These are phyloP conservation scores for Chaetomium sp. DNA, from an alignment of 2,329 filamentous ascomycete species.

Conservation along the genomic window DNA sequence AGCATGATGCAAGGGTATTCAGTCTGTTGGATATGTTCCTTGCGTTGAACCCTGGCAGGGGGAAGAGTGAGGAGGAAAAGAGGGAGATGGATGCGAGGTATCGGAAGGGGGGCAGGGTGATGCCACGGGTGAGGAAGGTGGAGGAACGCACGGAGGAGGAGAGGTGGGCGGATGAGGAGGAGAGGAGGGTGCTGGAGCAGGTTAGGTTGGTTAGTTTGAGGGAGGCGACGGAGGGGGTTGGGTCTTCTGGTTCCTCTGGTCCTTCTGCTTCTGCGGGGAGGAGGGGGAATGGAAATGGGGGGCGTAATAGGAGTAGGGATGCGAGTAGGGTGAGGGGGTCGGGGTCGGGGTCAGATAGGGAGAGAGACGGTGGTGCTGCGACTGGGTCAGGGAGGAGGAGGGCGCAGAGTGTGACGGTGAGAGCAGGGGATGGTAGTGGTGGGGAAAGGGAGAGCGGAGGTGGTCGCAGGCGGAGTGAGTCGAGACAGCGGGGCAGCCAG, in stretches of 20 bases:
- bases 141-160: constrained; percentile 57
- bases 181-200: constrained; percentile 63
- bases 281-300: constrained; percentile 21
- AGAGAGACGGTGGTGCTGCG: constrained; percentile 16
- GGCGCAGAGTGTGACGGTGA: constrained; percentile 27
- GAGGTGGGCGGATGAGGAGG: constrained; percentile 60
- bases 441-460: constrained; percentile 20
- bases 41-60: constrained; percentile 69
- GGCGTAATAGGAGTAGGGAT: constrained; percentile 28
- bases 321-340: constrained; percentile 28
- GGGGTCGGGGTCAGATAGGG: constrained; percentile 1
- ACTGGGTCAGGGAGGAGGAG: constrained; percentile 24
- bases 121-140: constrained; percentile 53
- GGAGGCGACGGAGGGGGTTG: constrained; percentile 50
- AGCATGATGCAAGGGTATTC: constrained; percentile 83
- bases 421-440: constrained; percentile 33
- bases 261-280: not conserved
- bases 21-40: constrained; percentile 87
- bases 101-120: constrained; percentile 71
- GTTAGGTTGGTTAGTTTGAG: constrained; percentile 68
- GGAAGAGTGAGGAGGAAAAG: constrained; percentile 64
- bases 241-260: constrained; percentile 6
- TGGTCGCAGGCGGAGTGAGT: constrained; percentile 39
- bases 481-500: constrained; percentile 30
- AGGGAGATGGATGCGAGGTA: constrained; percentile 70